Evolutionary conservation across 169 alveolate genomes (phyloP), one percentile per base, ranked within the genome.

Genomic region (Cryptosporidium xiaoi): DNA sequence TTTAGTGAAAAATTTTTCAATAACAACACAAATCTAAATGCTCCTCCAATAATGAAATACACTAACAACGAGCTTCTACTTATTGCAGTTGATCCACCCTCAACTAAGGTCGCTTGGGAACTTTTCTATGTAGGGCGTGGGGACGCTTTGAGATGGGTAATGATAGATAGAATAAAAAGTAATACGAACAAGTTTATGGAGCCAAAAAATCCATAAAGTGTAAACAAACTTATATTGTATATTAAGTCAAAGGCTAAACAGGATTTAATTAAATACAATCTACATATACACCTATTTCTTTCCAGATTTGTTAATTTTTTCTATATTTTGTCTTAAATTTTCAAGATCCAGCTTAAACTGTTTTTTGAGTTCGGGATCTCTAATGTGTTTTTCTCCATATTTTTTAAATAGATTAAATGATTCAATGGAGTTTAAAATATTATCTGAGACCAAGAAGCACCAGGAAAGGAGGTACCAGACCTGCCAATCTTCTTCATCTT

Each of bases 401-500:
- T 77, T 77, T 20, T 77, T 36, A 50, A 34, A 77, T 24, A 60
- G 20, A 24, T 77, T 62, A 24, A 77, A 29, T 29, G 66, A 56
- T 62, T 77, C 87, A 8, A 40, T 36, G 40, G 87, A 68, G 2
- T 71, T 64, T 10, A 0, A 34, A 3, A 60, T 48, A 46, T 77
- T 62, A 29, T 56, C 29, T 60, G 77, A 34, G 40, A 77, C 87
- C n/a, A 77, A 16, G 55, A 29, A 24, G 15, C 87, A 77, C 87
- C 87, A 77, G 2, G 87, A 56, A 15, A 77, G 64, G 10, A 77
- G 20, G 48, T 77, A 77, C 87, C 87, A 77, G 56, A 77, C 77
- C 64, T 77, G 87, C 87, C 87, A 77, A 46, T 77, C 87, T 62
- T 77, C 87, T 40, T 77, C 87, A 13, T 77, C 87, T 44, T 77